These are phyloP conservation scores for Ilyonectria destructans DNA, from an alignment of 2,329 filamentous ascomycete species.

Conservation along the genomic window DNA sequence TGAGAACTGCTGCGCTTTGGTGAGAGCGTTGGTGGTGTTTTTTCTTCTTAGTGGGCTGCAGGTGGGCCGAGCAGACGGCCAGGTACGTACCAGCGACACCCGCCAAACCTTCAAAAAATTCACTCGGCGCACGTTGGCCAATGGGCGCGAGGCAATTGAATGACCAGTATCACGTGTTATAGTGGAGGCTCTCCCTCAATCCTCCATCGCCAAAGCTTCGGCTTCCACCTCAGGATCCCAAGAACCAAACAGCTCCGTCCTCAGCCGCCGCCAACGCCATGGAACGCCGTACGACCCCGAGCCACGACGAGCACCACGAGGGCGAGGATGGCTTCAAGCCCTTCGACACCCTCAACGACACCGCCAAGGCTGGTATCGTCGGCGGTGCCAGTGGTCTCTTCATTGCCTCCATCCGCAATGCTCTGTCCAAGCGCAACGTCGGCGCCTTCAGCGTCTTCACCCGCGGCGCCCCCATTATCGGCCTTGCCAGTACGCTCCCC, in stretches of 20 bases:
- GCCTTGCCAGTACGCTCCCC: constrained; percentile 55
- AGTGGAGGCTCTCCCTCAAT: constrained; percentile 43
- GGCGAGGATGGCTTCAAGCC: constrained; percentile 71
- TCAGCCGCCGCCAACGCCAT: constrained; percentile 49
- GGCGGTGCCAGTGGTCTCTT: constrained; percentile 80
- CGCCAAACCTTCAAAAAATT: constrained; percentile 29
- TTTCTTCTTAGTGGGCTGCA: constrained; percentile 42
- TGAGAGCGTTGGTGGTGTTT: constrained; percentile 25
- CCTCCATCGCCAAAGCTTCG: constrained; percentile 43
- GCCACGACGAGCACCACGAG: constrained; percentile 46
- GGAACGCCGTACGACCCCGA: constrained; percentile 52
- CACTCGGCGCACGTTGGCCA: constrained; percentile 44
- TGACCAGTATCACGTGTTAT: constrained; percentile 55
- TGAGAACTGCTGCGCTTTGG: not conserved
- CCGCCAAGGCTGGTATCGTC: constrained; percentile 76
- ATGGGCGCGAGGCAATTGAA: constrained; percentile 55
- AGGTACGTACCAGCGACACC: constrained; percentile 41
- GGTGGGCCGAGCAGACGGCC: constrained; percentile 2
- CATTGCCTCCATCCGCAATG: constrained; percentile 87
- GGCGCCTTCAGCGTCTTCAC: constrained; percentile 87
- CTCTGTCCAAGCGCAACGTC: constrained; percentile 86
- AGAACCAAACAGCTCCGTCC: constrained; percentile 49
- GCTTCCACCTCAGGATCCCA: constrained; percentile 48
- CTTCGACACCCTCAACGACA: constrained; percentile 81
- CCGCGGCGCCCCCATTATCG: constrained; percentile 82